These are phyloP conservation scores for Pseudodiploospora longispora DNA, from an alignment of 2,329 filamentous ascomycete species.

Conservation along the genomic window DNA sequence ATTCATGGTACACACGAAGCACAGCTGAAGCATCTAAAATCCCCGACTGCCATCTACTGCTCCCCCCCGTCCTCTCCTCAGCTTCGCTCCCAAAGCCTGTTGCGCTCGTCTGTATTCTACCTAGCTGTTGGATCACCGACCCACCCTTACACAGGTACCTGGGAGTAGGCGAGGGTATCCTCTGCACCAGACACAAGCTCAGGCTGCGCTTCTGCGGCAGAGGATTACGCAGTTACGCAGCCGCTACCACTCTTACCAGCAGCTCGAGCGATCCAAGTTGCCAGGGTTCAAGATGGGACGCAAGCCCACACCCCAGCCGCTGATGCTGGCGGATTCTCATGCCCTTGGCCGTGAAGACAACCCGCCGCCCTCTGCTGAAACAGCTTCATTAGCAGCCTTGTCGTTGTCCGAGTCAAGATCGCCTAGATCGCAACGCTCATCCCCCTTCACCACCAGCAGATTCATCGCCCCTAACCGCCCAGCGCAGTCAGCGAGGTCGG, in stretches of 20 bases:
- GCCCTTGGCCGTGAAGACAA: slow-evolving; percentile 21
- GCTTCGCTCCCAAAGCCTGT: slow-evolving; percentile 4
- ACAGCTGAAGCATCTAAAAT: too few relatives aligned
- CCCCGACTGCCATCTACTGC: too few relatives aligned
- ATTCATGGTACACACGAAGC: too few relatives aligned
- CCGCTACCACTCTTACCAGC: slow-evolving; percentile 1
- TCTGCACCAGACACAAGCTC: slow-evolving; percentile 1
- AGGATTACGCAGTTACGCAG: slow-evolving; percentile 4
- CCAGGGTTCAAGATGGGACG: slow-evolving; percentile 39
- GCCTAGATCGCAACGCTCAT: slow-evolving; percentile 36
- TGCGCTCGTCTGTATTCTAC: not conserved
- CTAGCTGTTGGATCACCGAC: slow-evolving; percentile 1
- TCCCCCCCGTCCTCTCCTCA: too few relatives aligned
- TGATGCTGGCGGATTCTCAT: slow-evolving; percentile 40
- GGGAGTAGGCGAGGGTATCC: slow-evolving; percentile 1
- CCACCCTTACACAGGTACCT: slow-evolving; percentile 4
- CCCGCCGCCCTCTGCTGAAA: slow-evolving; percentile 22
- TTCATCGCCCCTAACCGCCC: slow-evolving; percentile 28
- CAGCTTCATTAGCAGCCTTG: slow-evolving; percentile 14
- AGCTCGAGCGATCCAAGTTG: not conserved
- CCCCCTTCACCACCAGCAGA: slow-evolving; percentile 34
- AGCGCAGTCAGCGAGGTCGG: slow-evolving; percentile 13
- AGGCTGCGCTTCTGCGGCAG: slow-evolving; percentile 4
- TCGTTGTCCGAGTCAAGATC: slow-evolving; percentile 31
- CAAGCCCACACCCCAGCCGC: slow-evolving; percentile 51